Evolutionary conservation across 441 rosid genomes (phyloP).

Genomic region (Manihot esculenta): DNA sequence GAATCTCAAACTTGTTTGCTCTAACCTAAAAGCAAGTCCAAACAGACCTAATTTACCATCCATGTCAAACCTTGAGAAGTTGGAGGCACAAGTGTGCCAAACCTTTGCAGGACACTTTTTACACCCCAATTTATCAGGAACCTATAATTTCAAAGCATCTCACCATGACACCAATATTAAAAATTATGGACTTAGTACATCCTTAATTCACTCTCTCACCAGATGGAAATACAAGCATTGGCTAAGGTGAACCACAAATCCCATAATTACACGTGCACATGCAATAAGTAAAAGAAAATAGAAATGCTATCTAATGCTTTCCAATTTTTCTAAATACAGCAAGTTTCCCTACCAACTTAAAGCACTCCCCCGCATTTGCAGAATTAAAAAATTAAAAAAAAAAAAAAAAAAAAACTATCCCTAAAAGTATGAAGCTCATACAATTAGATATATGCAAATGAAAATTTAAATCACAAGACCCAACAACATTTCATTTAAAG

Average conservation of each 20-base stretch:
- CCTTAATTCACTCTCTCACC: neutral
- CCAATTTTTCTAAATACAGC: no score
- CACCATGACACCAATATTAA: neutral
- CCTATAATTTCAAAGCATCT: neutral
- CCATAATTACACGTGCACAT: neutral
- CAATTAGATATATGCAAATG: neutral
- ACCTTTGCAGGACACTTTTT: constrained; percentile 14
- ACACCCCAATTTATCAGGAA: neutral
- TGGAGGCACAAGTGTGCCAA: neutral
- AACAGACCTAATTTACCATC: neutral
- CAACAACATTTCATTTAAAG: neutral
- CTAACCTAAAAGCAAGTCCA: constrained; percentile 9
- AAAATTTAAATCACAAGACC: neutral
- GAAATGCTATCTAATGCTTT: no score
- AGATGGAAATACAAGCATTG: neutral
- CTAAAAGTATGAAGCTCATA: neutral
- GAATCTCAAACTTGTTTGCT: neutral
- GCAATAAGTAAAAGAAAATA: no score
- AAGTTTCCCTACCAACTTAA: no score
- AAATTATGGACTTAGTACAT: neutral
- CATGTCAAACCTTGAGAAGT: constrained; percentile 18
- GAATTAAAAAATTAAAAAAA: no score
- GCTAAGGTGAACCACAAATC: neutral
- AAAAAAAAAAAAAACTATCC: neutral
- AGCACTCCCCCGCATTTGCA: no score